Evolutionary conservation across 805 yeast genomes (phyloP).

Genomic region (Torulaspora franciscae): DNA sequence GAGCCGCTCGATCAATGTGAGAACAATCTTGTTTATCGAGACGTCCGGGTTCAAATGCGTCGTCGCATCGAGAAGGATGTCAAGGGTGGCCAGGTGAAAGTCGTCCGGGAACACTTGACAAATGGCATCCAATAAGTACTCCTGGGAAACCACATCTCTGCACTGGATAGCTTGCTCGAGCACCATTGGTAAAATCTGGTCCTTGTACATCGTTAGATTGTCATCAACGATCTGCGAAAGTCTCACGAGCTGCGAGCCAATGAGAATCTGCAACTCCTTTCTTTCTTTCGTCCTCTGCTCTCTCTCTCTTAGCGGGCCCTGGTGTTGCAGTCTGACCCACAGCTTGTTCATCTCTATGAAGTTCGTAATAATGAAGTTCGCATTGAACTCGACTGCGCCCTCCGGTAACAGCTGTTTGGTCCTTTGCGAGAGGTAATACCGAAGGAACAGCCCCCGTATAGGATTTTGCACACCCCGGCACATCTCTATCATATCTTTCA

Average conservation of each 20-base stretch:
- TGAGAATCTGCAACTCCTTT: conserved; percentile 81
- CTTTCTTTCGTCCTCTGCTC: conserved; percentile 72
- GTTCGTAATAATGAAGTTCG: conserved; percentile 75
- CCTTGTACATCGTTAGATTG: conserved; percentile 45
- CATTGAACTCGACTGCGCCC: conserved; percentile 32
- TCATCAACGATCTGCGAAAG: conserved; percentile 79
- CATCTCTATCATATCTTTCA: conserved; percentile 98
- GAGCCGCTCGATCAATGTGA: conserved; percentile 68
- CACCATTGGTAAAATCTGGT: conserved; percentile 65
- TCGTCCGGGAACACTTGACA: conserved; percentile 94
- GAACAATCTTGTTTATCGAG: conserved; percentile 58
- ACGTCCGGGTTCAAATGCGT: conserved; percentile 65
- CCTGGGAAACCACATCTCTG: conserved; percentile 87
- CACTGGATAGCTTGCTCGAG: conserved; percentile 91
- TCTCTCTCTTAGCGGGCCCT: conserved; percentile 84
- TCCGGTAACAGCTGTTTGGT: conserved; percentile 48
- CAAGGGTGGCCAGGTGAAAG: conserved; percentile 74
- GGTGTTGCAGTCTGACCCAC: conserved; percentile 96
- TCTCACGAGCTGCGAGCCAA: conserved; percentile 88
- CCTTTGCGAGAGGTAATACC: conserved; percentile 84
- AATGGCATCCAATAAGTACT: conserved; percentile 82
- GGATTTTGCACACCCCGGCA: conserved; percentile 96
- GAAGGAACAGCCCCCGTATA: conserved; percentile 78
- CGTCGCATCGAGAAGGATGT: conserved; percentile 59
- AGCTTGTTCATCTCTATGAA: conserved; percentile 96